Conservation (phyloP, 495 filamentous ascomycete species). For the Acidomyces sp. region DNA sequence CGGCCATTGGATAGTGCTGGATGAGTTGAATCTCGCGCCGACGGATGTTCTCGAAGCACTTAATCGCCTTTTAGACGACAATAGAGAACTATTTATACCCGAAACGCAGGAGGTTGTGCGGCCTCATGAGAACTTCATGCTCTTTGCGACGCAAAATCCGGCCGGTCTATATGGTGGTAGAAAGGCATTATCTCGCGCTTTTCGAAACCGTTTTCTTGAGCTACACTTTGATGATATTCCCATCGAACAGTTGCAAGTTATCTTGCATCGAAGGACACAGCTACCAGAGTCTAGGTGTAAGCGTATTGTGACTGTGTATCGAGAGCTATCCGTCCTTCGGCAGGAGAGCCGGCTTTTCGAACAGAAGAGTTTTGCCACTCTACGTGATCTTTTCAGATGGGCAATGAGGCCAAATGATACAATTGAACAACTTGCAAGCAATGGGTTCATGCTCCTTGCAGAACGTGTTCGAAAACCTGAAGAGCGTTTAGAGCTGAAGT, state of each 20-base stretch:
- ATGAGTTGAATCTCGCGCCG: constrained; percentile 91
- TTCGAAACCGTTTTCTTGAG: constrained; percentile 93
- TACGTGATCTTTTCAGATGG: constrained; percentile 95
- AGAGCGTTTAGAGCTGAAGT: constrained; percentile 70
- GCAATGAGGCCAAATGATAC: constrained; percentile 75
- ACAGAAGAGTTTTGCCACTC: constrained; percentile 92
- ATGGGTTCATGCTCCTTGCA: constrained; percentile 90
- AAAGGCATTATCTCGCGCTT: constrained; percentile 84
- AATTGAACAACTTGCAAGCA: constrained; percentile 73
- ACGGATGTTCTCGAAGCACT: constrained; percentile 93
- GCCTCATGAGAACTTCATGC: constrained; percentile 88
- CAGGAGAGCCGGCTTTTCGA: constrained; percentile 87
- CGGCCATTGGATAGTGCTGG: constrained; percentile 94
- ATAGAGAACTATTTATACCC: constrained; percentile 90
- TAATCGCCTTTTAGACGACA: constrained; percentile 91
- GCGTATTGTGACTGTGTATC: constrained; percentile 85
- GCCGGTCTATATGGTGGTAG: constrained; percentile 89
- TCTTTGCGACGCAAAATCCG: constrained; percentile 98
- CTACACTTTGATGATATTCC: constrained; percentile 98
- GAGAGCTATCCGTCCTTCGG: constrained; percentile 72
- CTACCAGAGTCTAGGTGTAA: constrained; percentile 85
- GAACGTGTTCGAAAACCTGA: constrained; percentile 88
- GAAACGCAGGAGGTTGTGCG: constrained; percentile 90
- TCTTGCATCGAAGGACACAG: constrained; percentile 73
- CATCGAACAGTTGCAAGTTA: constrained; percentile 84